Evolutionary conservation across 768 basidiomycete genomes (phyloP).

Genomic region (Phaffia australis): DNA sequence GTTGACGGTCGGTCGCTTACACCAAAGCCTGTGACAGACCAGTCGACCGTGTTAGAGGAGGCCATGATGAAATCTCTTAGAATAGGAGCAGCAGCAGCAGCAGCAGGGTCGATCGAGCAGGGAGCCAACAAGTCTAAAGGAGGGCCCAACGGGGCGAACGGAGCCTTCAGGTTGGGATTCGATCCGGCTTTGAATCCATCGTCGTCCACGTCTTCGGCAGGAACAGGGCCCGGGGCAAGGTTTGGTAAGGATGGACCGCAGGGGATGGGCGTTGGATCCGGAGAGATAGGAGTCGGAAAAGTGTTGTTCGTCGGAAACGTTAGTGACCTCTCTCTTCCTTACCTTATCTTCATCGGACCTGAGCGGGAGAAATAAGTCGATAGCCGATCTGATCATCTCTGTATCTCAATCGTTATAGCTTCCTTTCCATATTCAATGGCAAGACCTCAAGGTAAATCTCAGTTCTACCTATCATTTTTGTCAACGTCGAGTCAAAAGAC

Average conservation of each 20-base stretch:
- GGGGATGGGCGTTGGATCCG: neutral
- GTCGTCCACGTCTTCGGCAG: neutral
- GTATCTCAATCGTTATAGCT: constrained; percentile 28
- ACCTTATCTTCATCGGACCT: constrained; percentile 20
- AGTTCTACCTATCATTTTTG: neutral
- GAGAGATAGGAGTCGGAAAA: constrained; percentile 16
- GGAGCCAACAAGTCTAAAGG: too few species aligned
- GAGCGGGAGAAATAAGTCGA: constrained; percentile 31
- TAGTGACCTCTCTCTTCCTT: constrained; percentile 36
- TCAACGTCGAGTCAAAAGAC: too few species aligned
- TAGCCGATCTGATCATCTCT: neutral
- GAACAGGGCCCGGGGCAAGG: neutral
- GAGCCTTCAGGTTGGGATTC: too few species aligned
- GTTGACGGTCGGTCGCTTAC: neutral
- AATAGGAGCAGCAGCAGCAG: too few species aligned
- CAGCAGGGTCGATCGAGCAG: too few species aligned
- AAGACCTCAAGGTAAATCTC: constrained; percentile 56
- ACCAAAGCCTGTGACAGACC: neutral
- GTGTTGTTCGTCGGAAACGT: constrained; percentile 81
- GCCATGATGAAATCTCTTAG: too few species aligned
- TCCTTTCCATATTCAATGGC: constrained; percentile 53
- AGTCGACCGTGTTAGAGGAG: neutral
- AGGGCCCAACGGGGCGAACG: too few species aligned
- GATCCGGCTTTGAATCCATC: too few species aligned
- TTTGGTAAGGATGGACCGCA: neutral